A percentile compares a stretch with the other conserved stretches of the same genome.
Conservation (phyloP, 1,284 basidiomycete genomes). For the Irpex sp. region DNA sequence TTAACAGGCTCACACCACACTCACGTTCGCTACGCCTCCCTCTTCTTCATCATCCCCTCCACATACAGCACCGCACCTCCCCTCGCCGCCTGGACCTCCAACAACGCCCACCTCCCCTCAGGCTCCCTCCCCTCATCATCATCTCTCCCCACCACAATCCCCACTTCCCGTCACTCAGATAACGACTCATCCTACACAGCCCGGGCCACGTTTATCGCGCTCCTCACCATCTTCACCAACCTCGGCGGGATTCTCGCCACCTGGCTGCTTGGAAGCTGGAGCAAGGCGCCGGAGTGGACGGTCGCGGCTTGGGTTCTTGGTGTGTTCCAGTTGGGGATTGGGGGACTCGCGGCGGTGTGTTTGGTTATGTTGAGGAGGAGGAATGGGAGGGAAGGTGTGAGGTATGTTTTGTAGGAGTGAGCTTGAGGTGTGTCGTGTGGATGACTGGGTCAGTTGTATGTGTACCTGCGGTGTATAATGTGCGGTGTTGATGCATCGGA, state of each 20-base stretch:
- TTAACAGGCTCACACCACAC: neutral
- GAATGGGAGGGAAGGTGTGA: neutral
- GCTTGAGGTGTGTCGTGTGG: no score
- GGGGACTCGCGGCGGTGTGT: constrained; percentile 9
- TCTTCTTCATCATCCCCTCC: constrained; percentile 67
- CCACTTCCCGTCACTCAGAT: neutral
- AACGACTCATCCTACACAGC: constrained; percentile 55
- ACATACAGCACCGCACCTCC: constrained; percentile 71
- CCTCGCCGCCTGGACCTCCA: constrained; percentile 71
- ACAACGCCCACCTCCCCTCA: constrained; percentile 62
- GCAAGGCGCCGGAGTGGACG: constrained; percentile 17
- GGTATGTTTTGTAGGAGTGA: no score
- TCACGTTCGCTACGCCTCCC: constrained; percentile 51
- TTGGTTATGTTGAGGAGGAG: constrained; percentile 8
- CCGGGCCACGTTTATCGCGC: constrained; percentile 69
- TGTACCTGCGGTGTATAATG: no score
- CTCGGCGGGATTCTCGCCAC: constrained; percentile 69
- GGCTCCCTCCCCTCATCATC: constrained; percentile 47
- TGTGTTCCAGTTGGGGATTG: constrained; percentile 20
- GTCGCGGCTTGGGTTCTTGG: constrained; percentile 15
- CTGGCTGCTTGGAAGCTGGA: constrained; percentile 41
- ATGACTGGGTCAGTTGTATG: no score
- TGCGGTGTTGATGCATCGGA: no score
- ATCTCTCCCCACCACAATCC: neutral
- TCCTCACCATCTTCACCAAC: constrained; percentile 76